Evolutionary conservation across 2,329 filamentous ascomycete genomes (phyloP).

Genomic region (Penicillium sp.): DNA sequence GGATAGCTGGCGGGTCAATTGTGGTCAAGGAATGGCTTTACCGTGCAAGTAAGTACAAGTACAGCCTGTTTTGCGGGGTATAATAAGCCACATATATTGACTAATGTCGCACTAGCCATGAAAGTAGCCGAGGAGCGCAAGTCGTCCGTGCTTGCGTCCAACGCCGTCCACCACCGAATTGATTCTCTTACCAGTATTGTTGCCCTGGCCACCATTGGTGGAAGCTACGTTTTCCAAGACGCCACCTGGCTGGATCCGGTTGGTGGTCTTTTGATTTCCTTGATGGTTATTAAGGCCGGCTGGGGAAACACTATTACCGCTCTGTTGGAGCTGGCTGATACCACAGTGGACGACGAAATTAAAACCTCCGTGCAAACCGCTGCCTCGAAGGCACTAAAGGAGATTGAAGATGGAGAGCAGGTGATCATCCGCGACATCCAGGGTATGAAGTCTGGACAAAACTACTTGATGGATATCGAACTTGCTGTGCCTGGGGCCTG

Average conservation of each 20-base stretch:
- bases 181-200: conserved; percentile 95
- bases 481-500: conserved; percentile 74
- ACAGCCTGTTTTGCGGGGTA: neutral
- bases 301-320: conserved; percentile 80
- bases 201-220: conserved; percentile 82
- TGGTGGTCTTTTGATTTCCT: conserved; percentile 85
- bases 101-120: conserved; percentile 63
- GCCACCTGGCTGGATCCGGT: conserved; percentile 94
- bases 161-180: conserved; percentile 93
- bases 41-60: conserved; percentile 73
- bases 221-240: conserved; percentile 80
- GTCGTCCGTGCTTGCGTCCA: conserved; percentile 92
- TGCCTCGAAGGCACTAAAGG: conserved; percentile 59
- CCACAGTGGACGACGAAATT: conserved; percentile 81
- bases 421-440: conserved; percentile 76
- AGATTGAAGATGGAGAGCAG: conserved; percentile 55
- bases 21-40: conserved; percentile 96
- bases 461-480: conserved; percentile 90
- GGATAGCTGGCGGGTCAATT: conserved; percentile 89
- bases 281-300: conserved; percentile 90
- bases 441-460: conserved; percentile 93
- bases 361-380: conserved; percentile 70
- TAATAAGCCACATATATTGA: neutral
- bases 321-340: conserved; percentile 86
- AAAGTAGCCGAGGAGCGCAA: conserved; percentile 93